Evolutionary conservation across 345 rosid genomes (phyloP), one percentile per base, ranked within the genome.

Genomic region (Rubroshorea leprosula): DNA sequence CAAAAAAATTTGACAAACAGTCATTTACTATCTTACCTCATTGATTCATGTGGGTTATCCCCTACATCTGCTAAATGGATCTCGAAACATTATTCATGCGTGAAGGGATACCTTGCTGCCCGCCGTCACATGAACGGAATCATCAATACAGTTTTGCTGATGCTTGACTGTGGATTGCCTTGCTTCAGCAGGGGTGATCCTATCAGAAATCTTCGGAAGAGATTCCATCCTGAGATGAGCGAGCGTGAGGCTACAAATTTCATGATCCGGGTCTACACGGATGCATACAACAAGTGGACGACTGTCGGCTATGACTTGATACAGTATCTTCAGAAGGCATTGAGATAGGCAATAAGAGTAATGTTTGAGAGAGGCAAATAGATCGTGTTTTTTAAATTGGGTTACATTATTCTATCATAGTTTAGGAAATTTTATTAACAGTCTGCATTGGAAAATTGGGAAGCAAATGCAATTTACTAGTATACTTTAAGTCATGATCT

Each of bases 101-200:
- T n/a, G n/a, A n/a, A n/a, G n/a, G n/a, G n/a, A n/a, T n/a, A 65
- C n/a, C n/a, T n/a, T n/a, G n/a, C n/a, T n/a, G n/a, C n/a, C n/a
- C n/a, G n/a, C n/a, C n/a, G n/a, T n/a, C n/a, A n/a, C n/a, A n/a
- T n/a, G n/a, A n/a, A n/a, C n/a, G n/a, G n/a, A n/a, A n/a, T n/a
- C n/a, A n/a, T n/a, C n/a, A n/a, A n/a, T n/a, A n/a, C n/a, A n/a
- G n/a, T n/a, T n/a, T n/a, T n/a, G n/a, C n/a, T n/a, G n/a, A n/a
- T n/a, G n/a, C n/a, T n/a, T n/a, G n/a, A n/a, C n/a, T n/a, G n/a
- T n/a, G n/a, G n/a, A n/a, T n/a, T n/a, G n/a, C n/a, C n/a, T n/a
- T n/a, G n/a, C n/a, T n/a, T n/a, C n/a, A n/a, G n/a, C n/a, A n/a
- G 96, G 70, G 97, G 99, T 3, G 97, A 93, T 51, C 96, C 97